Evolutionary conservation across 2,329 filamentous ascomycete genomes (phyloP).

Genomic region (Nigrospora osmanthi): DNA sequence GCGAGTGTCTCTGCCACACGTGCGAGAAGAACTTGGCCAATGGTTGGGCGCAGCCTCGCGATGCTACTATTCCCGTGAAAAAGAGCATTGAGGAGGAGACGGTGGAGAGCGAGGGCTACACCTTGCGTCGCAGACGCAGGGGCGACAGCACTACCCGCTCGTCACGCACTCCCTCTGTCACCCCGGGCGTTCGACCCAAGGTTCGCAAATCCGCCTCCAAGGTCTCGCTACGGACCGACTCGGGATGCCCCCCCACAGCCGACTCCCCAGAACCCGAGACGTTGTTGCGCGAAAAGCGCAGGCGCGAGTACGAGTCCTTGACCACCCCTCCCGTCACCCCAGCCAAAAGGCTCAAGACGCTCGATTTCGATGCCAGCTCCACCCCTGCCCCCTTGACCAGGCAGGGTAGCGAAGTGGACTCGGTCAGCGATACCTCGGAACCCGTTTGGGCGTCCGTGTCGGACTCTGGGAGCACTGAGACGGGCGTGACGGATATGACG

Average conservation of each 20-base stretch:
- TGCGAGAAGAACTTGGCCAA: constrained; percentile 72
- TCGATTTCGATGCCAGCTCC: constrained; percentile 20
- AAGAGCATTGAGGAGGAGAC: constrained; percentile 46
- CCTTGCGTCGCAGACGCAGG: constrained; percentile 44
- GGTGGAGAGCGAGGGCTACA: constrained; percentile 42
- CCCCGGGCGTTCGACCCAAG: constrained; percentile 45
- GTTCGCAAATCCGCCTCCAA: constrained; percentile 33
- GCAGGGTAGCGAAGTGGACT: constrained; percentile 26
- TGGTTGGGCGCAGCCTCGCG: constrained; percentile 63
- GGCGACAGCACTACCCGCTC: constrained; percentile 40
- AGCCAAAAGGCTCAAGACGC: constrained; percentile 38
- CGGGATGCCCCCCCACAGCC: constrained; percentile 25
- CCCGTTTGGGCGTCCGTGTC: constrained; percentile 13
- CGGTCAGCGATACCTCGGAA: not conserved
- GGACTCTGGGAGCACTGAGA: constrained; percentile 20
- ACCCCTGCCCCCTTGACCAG: constrained; percentile 23
- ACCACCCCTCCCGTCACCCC: constrained; percentile 49
- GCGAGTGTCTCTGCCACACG: constrained; percentile 84
- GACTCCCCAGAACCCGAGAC: constrained; percentile 22
- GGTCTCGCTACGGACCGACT: constrained; percentile 19
- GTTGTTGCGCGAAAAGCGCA: constrained; percentile 26
- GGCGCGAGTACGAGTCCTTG: constrained; percentile 33
- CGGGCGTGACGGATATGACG: constrained; percentile 35
- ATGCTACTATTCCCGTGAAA: constrained; percentile 30
- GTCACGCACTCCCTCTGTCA: constrained; percentile 50